Conservation (phyloP, 1,284 basidiomycete species). For the Lignosus rhinocerotis region DNA sequence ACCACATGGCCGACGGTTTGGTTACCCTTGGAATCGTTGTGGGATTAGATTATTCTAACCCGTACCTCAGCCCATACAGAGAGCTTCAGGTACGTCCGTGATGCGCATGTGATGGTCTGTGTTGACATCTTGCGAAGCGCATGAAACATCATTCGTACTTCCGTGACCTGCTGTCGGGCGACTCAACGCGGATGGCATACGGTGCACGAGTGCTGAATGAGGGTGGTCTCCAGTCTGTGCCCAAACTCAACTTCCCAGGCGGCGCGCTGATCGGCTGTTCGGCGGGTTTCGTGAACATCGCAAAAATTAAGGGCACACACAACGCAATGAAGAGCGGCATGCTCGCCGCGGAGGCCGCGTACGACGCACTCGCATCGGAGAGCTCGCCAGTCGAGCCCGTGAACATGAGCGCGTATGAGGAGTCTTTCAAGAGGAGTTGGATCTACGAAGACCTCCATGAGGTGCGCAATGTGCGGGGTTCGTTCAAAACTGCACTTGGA, state of each 20-base stretch:
- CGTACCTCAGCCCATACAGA: conserved; percentile 89
- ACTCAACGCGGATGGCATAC: conserved; percentile 81
- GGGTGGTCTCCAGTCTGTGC: conserved; percentile 93
- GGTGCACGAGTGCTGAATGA: conserved; percentile 93
- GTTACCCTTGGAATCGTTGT: conserved; percentile 92
- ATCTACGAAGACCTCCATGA: conserved; percentile 88
- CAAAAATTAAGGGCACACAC: conserved; percentile 99
- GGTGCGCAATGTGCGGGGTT: conserved; percentile 91
- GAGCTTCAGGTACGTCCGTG: conserved; percentile 81
- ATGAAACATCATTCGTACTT: conserved; percentile 99
- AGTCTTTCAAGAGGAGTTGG: conserved; percentile 79
- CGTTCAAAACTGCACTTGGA: conserved; percentile 86
- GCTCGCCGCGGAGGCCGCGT: conserved; percentile 91
- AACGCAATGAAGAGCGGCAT: conserved; percentile 99
- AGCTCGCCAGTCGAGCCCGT: conserved; percentile 38
- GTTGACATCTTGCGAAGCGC: conserved; percentile 50
- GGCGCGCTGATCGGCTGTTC: conserved; percentile 95
- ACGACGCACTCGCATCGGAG: conserved; percentile 51
- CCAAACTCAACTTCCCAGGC: conserved; percentile 91
- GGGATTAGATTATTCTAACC: conserved; percentile 94
- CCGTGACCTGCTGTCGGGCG: conserved; percentile 75
- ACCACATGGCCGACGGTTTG: conserved; percentile 94
- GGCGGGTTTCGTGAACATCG: conserved; percentile 95
- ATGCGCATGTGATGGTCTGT: neutral
- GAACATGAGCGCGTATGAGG: conserved; percentile 82